A percentile compares a stretch with the other conserved stretches of the same genome.
Evolutionary conservation across 2,329 filamentous ascomycete genomes (phyloP).

Genomic region (Colletotrichum sidae): DNA sequence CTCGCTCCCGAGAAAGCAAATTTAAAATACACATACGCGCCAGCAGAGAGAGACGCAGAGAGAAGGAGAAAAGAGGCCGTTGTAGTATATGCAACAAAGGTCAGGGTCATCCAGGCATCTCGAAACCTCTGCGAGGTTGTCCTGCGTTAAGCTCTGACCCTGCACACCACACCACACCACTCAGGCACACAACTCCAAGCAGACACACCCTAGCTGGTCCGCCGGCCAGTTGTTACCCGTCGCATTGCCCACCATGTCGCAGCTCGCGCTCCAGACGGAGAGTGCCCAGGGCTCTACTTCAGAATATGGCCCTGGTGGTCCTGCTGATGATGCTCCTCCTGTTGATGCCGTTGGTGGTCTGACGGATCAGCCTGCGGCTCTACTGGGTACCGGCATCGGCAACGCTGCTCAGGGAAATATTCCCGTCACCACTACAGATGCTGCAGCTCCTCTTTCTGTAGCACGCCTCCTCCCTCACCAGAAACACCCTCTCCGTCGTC

Average conservation of each 20-base stretch:
- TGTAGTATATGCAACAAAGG: constrained; percentile 58
- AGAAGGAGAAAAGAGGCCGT: constrained; percentile 23
- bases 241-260: constrained; percentile 64
- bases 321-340: constrained; percentile 1
- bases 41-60: background rate
- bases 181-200: no score
- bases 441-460: constrained; percentile 18
- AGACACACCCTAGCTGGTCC: constrained; percentile 39
- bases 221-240: constrained; percentile 41
- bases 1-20: constrained; percentile 30
- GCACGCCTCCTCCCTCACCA: constrained; percentile 36
- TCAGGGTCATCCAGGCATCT: constrained; percentile 56
- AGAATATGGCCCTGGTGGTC: constrained; percentile 44
- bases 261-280: constrained; percentile 57
- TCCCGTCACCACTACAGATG: constrained; percentile 6
- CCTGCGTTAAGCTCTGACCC: constrained; percentile 49
- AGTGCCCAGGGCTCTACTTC: constrained; percentile 52
- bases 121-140: constrained; percentile 48
- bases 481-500: constrained; percentile 36
- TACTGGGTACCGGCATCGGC: background rate
- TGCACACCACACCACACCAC: constrained; percentile 35
- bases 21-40: constrained; percentile 8
- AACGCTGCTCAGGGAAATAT: no score
- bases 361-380: background rate
- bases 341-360: background rate